Percentiles rank a stretch among this genome's conserved stretches.
These are phyloP conservation scores for Gossypium longicalyx DNA, from an alignment of 345 rosid species.

Conservation along the genomic window DNA sequence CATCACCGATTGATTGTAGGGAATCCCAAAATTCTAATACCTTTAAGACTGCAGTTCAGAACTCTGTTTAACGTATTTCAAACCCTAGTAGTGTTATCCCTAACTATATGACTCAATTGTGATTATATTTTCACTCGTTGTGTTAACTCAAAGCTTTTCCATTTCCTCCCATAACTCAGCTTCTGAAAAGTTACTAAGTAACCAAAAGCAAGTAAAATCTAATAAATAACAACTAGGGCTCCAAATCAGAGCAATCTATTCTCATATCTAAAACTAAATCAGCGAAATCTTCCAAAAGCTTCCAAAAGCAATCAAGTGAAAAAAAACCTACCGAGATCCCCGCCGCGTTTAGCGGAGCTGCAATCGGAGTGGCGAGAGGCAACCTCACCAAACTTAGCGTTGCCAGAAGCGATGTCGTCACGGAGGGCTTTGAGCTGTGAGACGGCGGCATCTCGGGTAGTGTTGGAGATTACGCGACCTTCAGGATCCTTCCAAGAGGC, in stretches of 20 bases:
- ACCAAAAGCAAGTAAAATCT: background rate
- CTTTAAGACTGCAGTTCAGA: background rate
- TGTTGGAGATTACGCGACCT: slow-evolving; percentile 61
- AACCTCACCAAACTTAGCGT: slow-evolving; percentile 68
- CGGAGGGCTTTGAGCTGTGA: slow-evolving; percentile 66
- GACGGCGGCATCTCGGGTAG: slow-evolving; percentile 66
- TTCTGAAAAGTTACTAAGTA: background rate
- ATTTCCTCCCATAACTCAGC: background rate
- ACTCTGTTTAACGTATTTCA: background rate
- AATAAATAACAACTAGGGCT: background rate
- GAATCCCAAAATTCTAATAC: background rate
- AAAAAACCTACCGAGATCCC: slow-evolving; percentile 68
- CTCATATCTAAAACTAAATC: background rate
- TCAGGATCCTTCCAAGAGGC: slow-evolving; percentile 99
- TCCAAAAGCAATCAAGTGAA: background rate
- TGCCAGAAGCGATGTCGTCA: slow-evolving; percentile 74
- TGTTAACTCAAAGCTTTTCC: background rate
- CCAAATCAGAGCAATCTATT: background rate
- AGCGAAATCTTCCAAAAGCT: background rate
- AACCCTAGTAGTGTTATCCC: background rate
- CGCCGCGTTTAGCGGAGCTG: slow-evolving; percentile 38
- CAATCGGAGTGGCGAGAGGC: slow-evolving; percentile 77
- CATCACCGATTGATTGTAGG: background rate
- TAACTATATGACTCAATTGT: background rate
- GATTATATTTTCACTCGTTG: background rate